Evolutionary conservation across 2,329 filamentous ascomycete genomes (phyloP).

Genomic region (Alternaria gaisen): DNA sequence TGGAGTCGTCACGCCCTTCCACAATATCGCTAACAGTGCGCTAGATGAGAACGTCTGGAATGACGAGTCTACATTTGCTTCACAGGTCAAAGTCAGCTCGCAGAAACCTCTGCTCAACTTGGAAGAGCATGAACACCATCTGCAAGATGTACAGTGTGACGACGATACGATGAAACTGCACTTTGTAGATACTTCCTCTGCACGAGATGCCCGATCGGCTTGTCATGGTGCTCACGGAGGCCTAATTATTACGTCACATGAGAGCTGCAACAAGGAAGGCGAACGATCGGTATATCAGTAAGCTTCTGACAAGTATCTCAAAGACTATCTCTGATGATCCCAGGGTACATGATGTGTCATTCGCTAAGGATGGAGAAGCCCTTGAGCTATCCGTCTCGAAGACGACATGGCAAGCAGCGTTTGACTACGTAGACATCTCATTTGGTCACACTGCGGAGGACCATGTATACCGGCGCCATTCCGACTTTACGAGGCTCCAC

Average conservation of each 20-base stretch:
- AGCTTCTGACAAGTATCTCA: background rate
- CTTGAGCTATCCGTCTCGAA: conserved; percentile 39
- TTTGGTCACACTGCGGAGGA: conserved; percentile 45
- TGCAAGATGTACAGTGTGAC: conserved; percentile 42
- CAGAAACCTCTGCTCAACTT: conserved; percentile 45
- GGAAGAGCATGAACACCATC: conserved; percentile 50
- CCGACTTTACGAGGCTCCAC: conserved; percentile 33
- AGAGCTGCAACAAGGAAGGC: conserved; percentile 48
- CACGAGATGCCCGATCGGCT: conserved; percentile 38
- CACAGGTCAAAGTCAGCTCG: conserved; percentile 44
- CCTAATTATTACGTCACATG: conserved; percentile 51
- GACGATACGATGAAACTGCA: conserved; percentile 38
- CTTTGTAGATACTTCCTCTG: conserved; percentile 37
- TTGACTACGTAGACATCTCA: conserved; percentile 39
- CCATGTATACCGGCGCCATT: conserved; percentile 41
- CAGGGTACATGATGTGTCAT: conserved; percentile 35
- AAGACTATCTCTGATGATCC: background rate
- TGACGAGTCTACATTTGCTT: conserved; percentile 44
- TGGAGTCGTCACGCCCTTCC: background rate
- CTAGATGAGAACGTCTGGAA: conserved; percentile 37
- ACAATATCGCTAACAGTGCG: conserved; percentile 5
- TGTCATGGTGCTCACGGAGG: conserved; percentile 33
- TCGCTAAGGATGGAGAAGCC: conserved; percentile 33
- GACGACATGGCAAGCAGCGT: conserved; percentile 41
- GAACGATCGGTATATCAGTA: conserved; percentile 48